Base-by-base conservation (phyloP, 2,329 filamentous ascomycete genomes). In the Fusarium sp. region DNA sequence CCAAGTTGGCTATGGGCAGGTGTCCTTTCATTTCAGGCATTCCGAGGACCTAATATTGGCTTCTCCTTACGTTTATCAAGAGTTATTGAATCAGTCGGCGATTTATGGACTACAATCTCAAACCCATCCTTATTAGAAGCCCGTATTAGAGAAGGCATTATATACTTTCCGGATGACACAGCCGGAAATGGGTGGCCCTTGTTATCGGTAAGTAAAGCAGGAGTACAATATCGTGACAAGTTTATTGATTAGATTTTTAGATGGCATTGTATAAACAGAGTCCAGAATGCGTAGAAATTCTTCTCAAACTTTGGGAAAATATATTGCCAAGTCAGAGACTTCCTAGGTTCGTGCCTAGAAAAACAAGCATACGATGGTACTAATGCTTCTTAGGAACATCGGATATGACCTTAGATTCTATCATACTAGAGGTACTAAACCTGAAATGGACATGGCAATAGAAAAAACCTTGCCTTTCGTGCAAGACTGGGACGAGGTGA, bases 1-100 rank as follows among this genome's bases (percentile, higher is more conserved):
- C 70, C 73, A 3, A 60, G 3, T 0, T 77, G 75, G 75, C 63
- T 77, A 10, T 74, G 63, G 73, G 31, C 55, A 6, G 59, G 64
- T 2, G 35, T 65, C 2, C 13, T 63, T 1, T 52, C 64, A 0
- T 49, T 70, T 18, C 31, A 72, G 22, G 44, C 54, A 15, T 47
- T 14, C 1, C 47, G 39, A 11, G 17, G 48, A 3, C 49, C 42
- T 0, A 22, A 0, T 0, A 7, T 72, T 1, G 62, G 2, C 14
- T 3, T n/a, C 31, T 58, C 73, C 5, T 31, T 77, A 5, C 70
- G 67, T 0, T 57, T 28, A 15, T 17, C 63, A 2, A 74, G 72
- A 8, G 18, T 22, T 1, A 20, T 75, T 0, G 0, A 3, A 2
- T 9, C 1, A 1, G 0, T 0, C 0, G 1, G 22, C 0, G 0